Evolutionary conservation across 352 stramenopile species (phyloP).

Genomic region (Blastocystis sp.): DNA sequence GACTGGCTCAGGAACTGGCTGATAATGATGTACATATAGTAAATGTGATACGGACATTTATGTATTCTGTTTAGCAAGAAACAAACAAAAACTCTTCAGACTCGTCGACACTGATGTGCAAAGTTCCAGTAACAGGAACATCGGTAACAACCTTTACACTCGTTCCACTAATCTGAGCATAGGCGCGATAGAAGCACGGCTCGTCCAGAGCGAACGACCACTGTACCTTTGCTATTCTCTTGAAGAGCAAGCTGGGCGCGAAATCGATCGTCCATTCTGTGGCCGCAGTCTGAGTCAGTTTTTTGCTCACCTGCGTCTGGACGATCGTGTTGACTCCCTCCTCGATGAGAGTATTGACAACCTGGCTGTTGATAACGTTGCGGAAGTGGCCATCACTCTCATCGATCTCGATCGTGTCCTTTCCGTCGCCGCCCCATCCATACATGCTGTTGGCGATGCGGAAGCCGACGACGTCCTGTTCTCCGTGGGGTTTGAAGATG

Average conservation of each 20-base stretch:
- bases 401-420: neutral
- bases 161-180: neutral
- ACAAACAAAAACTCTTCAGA: neutral
- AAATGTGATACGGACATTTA: neutral
- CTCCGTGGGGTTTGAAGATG: neutral
- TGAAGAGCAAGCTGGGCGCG: neutral
- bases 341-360: neutral
- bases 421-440: neutral
- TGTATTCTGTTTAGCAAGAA: neutral
- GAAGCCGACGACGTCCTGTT: neutral
- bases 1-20: neutral
- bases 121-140: neutral
- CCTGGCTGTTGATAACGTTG: neutral
- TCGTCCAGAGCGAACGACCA: neutral
- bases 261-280: neutral
- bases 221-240: neutral
- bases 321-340: neutral
- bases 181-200: neutral
- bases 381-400: neutral
- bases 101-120: neutral
- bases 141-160: neutral
- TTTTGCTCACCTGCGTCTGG: neutral
- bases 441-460: neutral
- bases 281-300: neutral
- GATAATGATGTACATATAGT: neutral